These are phyloP conservation scores for Conringia planisiliqua DNA, from an alignment of 345 rosid species.

Conservation along the genomic window DNA sequence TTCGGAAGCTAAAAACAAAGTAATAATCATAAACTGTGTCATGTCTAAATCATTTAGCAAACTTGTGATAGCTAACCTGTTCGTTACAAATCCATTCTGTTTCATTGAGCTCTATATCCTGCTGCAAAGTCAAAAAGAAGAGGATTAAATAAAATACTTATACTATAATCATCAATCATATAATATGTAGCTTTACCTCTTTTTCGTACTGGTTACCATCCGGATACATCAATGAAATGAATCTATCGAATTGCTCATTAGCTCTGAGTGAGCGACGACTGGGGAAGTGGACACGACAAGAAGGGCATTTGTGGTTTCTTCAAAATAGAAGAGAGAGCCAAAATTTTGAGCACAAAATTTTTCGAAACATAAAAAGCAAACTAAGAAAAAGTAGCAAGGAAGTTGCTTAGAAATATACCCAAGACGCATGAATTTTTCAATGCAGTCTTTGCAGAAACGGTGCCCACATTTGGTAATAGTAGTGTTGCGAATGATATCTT, in stretches of 20 bases:
- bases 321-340: not conserved
- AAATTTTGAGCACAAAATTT: too few species aligned
- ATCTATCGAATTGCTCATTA: constrained; percentile 54
- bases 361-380: too few species aligned
- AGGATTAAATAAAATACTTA: not conserved
- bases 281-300: constrained; percentile 57
- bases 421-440: not conserved
- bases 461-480: not conserved
- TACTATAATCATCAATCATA: not conserved
- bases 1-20: not conserved
- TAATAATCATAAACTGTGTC: not conserved
- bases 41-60: not conserved
- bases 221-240: constrained; percentile 53
- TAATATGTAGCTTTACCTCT: constrained; percentile 36
- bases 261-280: constrained; percentile 58
- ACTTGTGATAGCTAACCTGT: not conserved
- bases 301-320: constrained; percentile 60
- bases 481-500: not conserved
- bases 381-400: not conserved
- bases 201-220: constrained; percentile 49
- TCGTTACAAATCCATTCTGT: not conserved
- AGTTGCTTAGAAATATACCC: not conserved
- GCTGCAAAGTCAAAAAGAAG: too few species aligned
- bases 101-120: not conserved
- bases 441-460: not conserved